Base-by-base conservation (phyloP, 2,329 filamentous ascomycete species). In the Monascus ruber region DNA sequence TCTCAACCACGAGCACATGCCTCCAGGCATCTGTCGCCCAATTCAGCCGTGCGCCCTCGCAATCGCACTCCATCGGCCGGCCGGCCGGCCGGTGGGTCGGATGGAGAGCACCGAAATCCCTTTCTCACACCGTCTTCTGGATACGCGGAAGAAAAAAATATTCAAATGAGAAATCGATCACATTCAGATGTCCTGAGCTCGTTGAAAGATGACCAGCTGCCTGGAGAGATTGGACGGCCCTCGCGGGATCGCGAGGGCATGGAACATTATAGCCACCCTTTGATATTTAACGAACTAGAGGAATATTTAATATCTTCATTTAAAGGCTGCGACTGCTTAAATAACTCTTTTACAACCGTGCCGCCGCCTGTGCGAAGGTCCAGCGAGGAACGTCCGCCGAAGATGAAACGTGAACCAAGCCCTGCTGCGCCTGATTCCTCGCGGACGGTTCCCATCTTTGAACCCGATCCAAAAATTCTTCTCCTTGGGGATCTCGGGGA, bases 401-500 rank as follows among this genome's bases (percentile, higher is more conserved):
- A 54, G 41, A 60, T 59, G 38, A 53, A 48, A 39, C 40, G 46
- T 34, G 46, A 56, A 27, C 44, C 45, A 48, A 48, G 59, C 43
- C 45, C 64, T 58, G 38, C 48, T 42, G 17, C 17, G 17, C 42
- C 54, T 40, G 46, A 49, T 24, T 26, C 50, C 33, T 38, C 47
- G 25, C 45, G 46, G 6, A 65, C 64, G 42, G 57, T 62, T 33
- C 63, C 65, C 25, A 59, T 78, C 3, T 72, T 72, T 29, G 79
- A 84, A 36, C 62, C 87, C 17, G 85, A 91, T 55, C 76, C 81
- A 1, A 91, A 87, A 53, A 73, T 83, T 4, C 65, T 89, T 17
- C 66, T 87, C 5, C 59, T 88, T 2, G 84, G 83, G 2, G 77
- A 88, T 51, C 71, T 88, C 47, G 82, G 80, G 1, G 85, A 91